Percentiles rank a stretch among this genome's conserved stretches.
Evolutionary conservation across 331 rosid species (phyloP).

Genomic region (Pyrus hybrid): DNA sequence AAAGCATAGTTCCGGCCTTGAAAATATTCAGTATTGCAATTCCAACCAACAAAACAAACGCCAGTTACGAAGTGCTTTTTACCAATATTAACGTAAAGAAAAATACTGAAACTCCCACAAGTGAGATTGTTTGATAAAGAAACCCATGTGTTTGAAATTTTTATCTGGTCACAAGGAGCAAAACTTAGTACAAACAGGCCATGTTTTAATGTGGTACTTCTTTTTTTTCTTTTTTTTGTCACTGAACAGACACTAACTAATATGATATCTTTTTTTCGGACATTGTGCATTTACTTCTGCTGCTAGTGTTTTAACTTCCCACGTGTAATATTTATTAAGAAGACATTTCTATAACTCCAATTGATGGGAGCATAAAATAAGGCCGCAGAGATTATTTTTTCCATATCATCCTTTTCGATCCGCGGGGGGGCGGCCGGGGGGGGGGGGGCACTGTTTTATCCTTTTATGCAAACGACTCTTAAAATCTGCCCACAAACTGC

Average conservation of each 20-base stretch:
- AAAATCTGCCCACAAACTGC: conserved; percentile 11
- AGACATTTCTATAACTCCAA: not conserved
- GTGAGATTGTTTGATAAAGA: not conserved
- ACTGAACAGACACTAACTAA: not conserved
- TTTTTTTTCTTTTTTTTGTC: not conserved
- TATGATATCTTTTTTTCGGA: not conserved
- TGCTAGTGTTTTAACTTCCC: not conserved
- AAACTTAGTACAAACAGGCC: not conserved
- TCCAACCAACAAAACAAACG: not conserved
- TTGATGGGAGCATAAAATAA: not conserved
- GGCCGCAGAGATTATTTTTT: not conserved
- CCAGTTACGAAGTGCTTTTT: not conserved
- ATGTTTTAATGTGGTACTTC: not conserved
- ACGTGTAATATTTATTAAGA: not conserved
- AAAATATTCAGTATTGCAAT: not conserved
- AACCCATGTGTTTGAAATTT: not conserved
- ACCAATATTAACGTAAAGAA: not conserved
- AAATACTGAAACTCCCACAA: not conserved
- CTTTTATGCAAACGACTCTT: not conserved
- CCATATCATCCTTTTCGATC: not conserved
- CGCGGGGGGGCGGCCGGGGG: too few species aligned
- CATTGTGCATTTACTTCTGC: not conserved
- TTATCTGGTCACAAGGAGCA: not conserved
- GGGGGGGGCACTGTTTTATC: not conserved
- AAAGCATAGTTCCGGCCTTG: not conserved